Conservation (phyloP, 345 rosid genomes). For the Arabis alpina region DNA sequence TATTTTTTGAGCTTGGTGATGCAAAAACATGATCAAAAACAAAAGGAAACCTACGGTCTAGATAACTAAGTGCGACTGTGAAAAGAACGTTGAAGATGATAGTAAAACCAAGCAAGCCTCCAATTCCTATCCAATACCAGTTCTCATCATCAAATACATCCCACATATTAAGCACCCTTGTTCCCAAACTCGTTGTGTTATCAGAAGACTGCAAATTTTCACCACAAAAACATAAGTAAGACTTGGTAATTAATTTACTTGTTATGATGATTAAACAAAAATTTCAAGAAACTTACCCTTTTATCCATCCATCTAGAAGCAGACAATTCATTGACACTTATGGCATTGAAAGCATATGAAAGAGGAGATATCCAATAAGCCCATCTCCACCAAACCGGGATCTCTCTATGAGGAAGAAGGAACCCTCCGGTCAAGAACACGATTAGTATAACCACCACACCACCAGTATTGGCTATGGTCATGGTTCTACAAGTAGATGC, state of each 20-base stretch:
- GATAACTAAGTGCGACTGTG: conserved; percentile 69
- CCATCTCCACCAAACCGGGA: conserved; percentile 68
- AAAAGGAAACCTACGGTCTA: conserved; percentile 60
- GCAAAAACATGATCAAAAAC: background rate
- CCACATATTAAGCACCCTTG: conserved; percentile 55
- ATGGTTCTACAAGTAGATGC: conserved; percentile 57
- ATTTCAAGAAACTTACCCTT: conserved; percentile 15
- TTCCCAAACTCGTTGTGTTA: conserved; percentile 55
- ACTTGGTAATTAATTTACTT: background rate
- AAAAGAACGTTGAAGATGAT: conserved; percentile 75
- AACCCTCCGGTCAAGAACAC: conserved; percentile 65
- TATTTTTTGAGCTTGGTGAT: background rate
- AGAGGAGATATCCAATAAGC: conserved; percentile 69
- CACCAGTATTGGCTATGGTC: conserved; percentile 53
- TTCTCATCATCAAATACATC: conserved; percentile 56
- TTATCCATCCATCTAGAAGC: conserved; percentile 62
- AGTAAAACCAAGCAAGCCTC: conserved; percentile 62
- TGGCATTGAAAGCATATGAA: conserved; percentile 58
- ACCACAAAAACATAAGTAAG: background rate
- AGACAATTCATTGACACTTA: conserved; percentile 57
- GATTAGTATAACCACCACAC: conserved; percentile 41
- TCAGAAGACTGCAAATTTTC: conserved; percentile 54
- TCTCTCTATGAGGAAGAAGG: conserved; percentile 51
- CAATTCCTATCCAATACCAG: conserved; percentile 91
- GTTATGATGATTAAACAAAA: background rate